These are phyloP conservation scores for Paxillus ammoniavirescens DNA, from an alignment of 768 basidiomycete genomes.

Conservation along the genomic window DNA sequence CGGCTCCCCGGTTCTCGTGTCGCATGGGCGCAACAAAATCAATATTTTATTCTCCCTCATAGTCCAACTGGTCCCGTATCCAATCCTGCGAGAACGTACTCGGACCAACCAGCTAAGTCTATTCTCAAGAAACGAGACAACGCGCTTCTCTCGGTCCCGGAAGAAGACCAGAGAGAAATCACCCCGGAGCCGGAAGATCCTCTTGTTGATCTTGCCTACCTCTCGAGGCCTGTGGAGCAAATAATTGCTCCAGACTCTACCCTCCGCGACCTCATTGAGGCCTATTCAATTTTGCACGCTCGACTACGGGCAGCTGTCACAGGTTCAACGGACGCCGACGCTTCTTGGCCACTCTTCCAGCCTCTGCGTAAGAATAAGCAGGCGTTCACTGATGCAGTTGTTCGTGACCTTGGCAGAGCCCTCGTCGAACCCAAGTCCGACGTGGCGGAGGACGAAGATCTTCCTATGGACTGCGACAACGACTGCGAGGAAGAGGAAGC, in stretches of 20 bases:
- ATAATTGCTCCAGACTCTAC: conserved; percentile 51
- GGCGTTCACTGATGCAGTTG: conserved; percentile 54
- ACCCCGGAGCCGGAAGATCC: conserved; percentile 81
- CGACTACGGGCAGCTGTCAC: conserved; percentile 52
- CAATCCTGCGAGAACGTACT: conserved; percentile 34
- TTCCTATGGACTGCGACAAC: conserved; percentile 21
- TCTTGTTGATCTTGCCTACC: conserved; percentile 59
- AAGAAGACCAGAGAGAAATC: conserved; percentile 52
- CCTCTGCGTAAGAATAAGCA: conserved; percentile 58
- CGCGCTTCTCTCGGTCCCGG: conserved; percentile 33
- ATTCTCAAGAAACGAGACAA: conserved; percentile 61
- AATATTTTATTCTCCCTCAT: conserved; percentile 42
- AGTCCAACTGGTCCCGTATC: conserved; percentile 24
- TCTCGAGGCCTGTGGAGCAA: conserved; percentile 59
- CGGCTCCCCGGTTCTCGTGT: conserved; percentile 40
- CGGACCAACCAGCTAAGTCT: conserved; percentile 53
- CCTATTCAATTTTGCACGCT: conserved; percentile 67
- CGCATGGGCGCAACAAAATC: conserved; percentile 51
- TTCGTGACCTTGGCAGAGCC: conserved; percentile 66
- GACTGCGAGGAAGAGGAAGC: conserved; percentile 27
- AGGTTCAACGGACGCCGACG: conserved; percentile 49
- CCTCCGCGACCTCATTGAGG: conserved; percentile 64
- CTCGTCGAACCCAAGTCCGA: conserved; percentile 52
- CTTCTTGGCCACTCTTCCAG: conserved; percentile 70
- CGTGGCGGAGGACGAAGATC: conserved; percentile 20